These are phyloP conservation scores for Xylaria longipes DNA, from an alignment of 495 filamentous ascomycete species.

Conservation along the genomic window DNA sequence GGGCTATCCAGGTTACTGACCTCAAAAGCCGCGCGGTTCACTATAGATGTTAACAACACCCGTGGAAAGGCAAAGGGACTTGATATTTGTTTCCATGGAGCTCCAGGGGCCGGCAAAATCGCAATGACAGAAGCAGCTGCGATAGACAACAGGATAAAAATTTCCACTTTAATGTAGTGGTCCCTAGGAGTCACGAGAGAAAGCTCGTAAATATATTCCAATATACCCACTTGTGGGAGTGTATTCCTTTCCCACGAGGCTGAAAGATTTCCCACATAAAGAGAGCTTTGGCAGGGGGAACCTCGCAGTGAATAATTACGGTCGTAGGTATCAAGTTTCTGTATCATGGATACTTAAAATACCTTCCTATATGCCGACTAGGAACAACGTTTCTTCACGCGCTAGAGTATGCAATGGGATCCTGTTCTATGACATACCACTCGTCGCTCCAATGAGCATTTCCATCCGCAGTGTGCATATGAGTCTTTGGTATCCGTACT, in stretches of 20 bases:
- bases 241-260: not conserved
- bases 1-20: not conserved
- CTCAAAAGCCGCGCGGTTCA: not conserved
- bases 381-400: not conserved
- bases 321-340: not conserved
- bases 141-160: not conserved
- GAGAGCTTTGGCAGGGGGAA: not conserved
- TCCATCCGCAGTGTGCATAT: not conserved
- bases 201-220: not conserved
- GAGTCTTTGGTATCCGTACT: not conserved
- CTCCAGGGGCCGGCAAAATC: not conserved
- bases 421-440: not conserved
- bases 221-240: not conserved
- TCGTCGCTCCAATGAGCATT: not conserved
- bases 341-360: not conserved
- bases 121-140: not conserved
- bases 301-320: not conserved
- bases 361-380: not conserved
- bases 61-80: too few relatives aligned
- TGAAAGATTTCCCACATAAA: not conserved
- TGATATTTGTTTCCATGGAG: not conserved
- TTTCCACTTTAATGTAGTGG: not conserved
- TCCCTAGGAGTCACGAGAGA: not conserved
- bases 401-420: not conserved
- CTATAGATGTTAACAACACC: too few relatives aligned